Evolutionary conservation across 2,329 filamentous ascomycete species (phyloP), one percentile per base, ranked within the genome.

Genomic region (Trichocomaceae sp.): DNA sequence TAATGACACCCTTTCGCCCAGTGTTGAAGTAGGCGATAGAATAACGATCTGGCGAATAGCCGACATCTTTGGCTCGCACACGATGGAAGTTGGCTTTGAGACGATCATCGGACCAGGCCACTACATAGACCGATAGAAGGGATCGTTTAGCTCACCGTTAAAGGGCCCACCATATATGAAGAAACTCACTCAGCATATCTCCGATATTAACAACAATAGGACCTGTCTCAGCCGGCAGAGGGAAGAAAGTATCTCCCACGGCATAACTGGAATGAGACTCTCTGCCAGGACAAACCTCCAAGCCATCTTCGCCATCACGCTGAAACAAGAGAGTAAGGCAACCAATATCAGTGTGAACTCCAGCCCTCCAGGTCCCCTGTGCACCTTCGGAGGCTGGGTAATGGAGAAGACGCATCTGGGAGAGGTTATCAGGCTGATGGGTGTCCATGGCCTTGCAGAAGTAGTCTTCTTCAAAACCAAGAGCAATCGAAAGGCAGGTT

Each of bases 161-260:
- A n/a, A n/a, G n/a, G n/a, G n/a, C n/a, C n/a, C n/a, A n/a, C n/a
- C n/a, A 29, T 19, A 3, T 17, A 13, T 8, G 29, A 15, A 46
- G 23, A 22, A 23, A 56, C 54, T 47, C 26, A 60, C 58, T 60
- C 5, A 60, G 49, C 58, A 60, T 60, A 44, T 60, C 54, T n/a
- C 58, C 58, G 23, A 60, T 60, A 52, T 60, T 60, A 23, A 60
- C 58, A 6, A 60, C 51, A 45, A 60, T 60, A 3, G 50, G 58
- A 13, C 57, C 58, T 0, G 58, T 57, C 12, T 60, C 20, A 22
- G 58, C 58, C 1, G 58, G 57, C 20, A 60, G 49, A 2, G 58
- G 57, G 15, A 35, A 55, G 13, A 58, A 60, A 10, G 45, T 20
- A 46, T 60, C 58, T 17, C 57, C 54, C 35, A 50, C 41, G 15